Conservation (phyloP, 495 filamentous ascomycete genomes). For the Stereocaulon alpinum region DNA sequence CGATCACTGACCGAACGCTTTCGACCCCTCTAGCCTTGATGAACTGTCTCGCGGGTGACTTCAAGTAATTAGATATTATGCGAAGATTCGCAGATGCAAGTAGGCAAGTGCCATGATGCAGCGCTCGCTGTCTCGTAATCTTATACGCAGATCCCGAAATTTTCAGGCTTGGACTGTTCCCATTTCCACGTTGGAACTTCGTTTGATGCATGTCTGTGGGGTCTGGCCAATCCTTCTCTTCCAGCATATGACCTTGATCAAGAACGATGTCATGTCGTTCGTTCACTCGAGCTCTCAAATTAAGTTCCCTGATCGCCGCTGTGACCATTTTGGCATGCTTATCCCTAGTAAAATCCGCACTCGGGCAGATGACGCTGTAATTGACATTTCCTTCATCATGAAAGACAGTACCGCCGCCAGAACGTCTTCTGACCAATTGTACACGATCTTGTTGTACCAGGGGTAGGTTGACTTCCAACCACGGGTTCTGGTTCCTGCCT, state of each 20-base stretch:
- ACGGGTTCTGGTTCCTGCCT: conserved; percentile 95
- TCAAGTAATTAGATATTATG: conserved; percentile 52
- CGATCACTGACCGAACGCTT: conserved; percentile 75
- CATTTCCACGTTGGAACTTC: conserved; percentile 14
- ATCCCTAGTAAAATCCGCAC: conserved; percentile 63
- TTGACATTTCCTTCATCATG: conserved; percentile 91
- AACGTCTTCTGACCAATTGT: conserved; percentile 67
- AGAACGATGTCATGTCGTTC: conserved; percentile 89
- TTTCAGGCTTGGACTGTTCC: conserved; percentile 49
- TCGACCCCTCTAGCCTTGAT: conserved; percentile 82
- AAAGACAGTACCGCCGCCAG: conserved; percentile 86
- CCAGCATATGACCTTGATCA: conserved; percentile 33
- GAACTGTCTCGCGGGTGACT: conserved; percentile 60
- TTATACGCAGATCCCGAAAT: conserved; percentile 92
- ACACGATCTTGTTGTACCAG: conserved; percentile 29
- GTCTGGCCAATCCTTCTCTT: conserved; percentile 22
- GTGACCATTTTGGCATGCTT: conserved; percentile 88
- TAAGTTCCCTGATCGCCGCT: conserved; percentile 52
- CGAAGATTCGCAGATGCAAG: conserved; percentile 60
- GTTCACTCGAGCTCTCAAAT: conserved; percentile 56
- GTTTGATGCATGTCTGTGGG: conserved; percentile 20
- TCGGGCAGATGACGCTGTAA: conserved; percentile 80
- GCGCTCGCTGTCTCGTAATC: conserved; percentile 60
- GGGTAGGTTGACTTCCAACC: conserved; percentile 73
- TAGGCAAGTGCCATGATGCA: conserved; percentile 90